These are phyloP conservation scores for Candida saitoana DNA, from an alignment of 805 yeast species.

Conservation along the genomic window DNA sequence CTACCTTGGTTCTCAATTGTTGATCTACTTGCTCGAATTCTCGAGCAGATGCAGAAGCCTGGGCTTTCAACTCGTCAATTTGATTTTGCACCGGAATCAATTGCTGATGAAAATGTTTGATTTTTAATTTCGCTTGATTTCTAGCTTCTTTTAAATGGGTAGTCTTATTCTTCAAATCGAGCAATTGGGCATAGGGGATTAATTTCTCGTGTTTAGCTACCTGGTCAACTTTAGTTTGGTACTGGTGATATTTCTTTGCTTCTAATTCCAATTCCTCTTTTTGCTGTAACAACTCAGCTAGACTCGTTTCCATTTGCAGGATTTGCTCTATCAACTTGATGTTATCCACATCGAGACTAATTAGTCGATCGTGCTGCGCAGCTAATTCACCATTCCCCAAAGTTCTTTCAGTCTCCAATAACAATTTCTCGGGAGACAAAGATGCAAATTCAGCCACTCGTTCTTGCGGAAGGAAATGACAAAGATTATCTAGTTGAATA, in stretches of 20 bases:
- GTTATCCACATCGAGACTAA: constrained; percentile 42
- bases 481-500: constrained; percentile 84
- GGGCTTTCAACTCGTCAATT: neutral
- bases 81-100: constrained; percentile 20
- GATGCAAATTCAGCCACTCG: constrained; percentile 90
- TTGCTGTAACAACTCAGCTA: constrained; percentile 31
- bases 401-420: constrained; percentile 77
- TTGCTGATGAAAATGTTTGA: constrained; percentile 22
- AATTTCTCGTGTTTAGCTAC: constrained; percentile 33
- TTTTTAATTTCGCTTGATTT: constrained; percentile 30
- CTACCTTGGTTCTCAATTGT: neutral
- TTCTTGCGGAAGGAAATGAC: constrained; percentile 95
- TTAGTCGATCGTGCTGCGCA: constrained; percentile 53
- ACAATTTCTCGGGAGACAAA: constrained; percentile 66
- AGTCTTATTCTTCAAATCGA: constrained; percentile 33
- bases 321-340: constrained; percentile 25
- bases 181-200: constrained; percentile 38
- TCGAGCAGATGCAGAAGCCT: neutral
- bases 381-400: constrained; percentile 60
- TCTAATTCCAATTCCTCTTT: constrained; percentile 40
- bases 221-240: constrained; percentile 40
- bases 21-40: neutral
- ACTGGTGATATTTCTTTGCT: constrained; percentile 45
- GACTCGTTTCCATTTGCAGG: constrained; percentile 21
- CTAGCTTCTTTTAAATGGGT: constrained; percentile 30